These are phyloP conservation scores for Penicillium sp. DNA, from an alignment of 2,329 filamentous ascomycete genomes.

Conservation along the genomic window DNA sequence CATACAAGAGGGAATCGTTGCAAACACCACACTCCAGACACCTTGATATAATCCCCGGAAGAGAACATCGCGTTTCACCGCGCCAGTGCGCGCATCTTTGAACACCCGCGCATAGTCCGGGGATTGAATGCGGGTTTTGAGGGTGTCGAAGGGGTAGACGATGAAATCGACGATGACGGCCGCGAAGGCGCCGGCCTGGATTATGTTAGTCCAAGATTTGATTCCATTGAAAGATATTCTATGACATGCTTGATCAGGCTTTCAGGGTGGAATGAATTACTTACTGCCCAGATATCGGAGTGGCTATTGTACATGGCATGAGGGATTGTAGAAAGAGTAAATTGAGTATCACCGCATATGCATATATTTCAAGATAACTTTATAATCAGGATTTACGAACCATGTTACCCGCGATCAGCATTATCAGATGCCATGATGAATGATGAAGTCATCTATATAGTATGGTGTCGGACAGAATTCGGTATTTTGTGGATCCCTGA, in stretches of 20 bases:
- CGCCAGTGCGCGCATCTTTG: conserved; percentile 51
- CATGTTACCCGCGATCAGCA: too few relatives aligned
- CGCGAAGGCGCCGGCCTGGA: conserved; percentile 72
- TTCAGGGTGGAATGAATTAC: conserved; percentile 26
- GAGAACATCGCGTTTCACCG: conserved; percentile 50
- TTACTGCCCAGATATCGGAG: conserved; percentile 54
- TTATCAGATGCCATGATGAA: not conserved
- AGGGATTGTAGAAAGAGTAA: not conserved
- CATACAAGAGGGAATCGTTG: conserved; percentile 77
- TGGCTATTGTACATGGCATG: conserved; percentile 46
- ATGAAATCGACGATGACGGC: conserved; percentile 81
- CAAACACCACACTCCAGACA: conserved; percentile 74
- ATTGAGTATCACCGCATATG: too few relatives aligned
- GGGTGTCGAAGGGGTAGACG: conserved; percentile 80
- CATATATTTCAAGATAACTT: too few relatives aligned
- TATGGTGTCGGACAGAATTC: too few relatives aligned
- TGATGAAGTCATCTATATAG: conserved; percentile 8
- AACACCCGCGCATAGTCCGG: conserved; percentile 66
- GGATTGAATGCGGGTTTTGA: conserved; percentile 81
- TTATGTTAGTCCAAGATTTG: not conserved
- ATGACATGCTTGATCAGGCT: too few relatives aligned
- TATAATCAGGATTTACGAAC: too few relatives aligned
- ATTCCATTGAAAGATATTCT: not conserved
- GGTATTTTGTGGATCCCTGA: too few relatives aligned
- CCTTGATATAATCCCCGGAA: conserved; percentile 80